Conservation (phyloP, 345 rosid genomes). For the Camelina hispida region DNA sequence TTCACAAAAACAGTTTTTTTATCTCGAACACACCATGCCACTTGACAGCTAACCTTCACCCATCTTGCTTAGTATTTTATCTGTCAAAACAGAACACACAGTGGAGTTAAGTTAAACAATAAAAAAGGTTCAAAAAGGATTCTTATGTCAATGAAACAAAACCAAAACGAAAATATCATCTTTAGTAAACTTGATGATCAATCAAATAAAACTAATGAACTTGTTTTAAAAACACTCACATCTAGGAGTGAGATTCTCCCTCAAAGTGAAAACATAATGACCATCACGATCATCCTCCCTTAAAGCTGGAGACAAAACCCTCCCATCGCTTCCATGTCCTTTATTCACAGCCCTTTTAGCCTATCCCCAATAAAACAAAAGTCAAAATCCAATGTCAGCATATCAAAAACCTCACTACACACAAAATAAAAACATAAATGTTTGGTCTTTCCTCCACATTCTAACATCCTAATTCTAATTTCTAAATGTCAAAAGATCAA, state of each 20-base stretch:
- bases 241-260: slow-evolving; percentile 81
- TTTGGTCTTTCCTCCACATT: slow-evolving; percentile 8
- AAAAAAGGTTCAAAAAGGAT: neutral
- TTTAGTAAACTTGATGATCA: neutral
- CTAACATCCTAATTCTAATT: slow-evolving; percentile 30
- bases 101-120: neutral
- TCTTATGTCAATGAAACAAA: neutral
- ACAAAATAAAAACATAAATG: neutral
- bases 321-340: slow-evolving; percentile 46
- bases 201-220: neutral
- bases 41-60: slow-evolving; percentile 88
- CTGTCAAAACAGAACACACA: slow-evolving; percentile 43
- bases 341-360: slow-evolving; percentile 48
- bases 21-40: slow-evolving; percentile 60
- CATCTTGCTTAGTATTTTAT: slow-evolving; percentile 78
- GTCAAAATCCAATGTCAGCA: slow-evolving; percentile 34
- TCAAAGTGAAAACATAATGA: slow-evolving; percentile 64
- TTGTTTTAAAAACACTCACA: slow-evolving; percentile 52
- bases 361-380: slow-evolving; percentile 31
- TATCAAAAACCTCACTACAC: slow-evolving; percentile 1
- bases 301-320: slow-evolving; percentile 57
- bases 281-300: slow-evolving; percentile 78
- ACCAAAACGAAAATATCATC: neutral
- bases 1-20: slow-evolving; percentile 53
- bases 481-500: neutral